Evolutionary conservation across 805 yeast genomes (phyloP).

Genomic region (Metschnikowia cerradonensis): DNA sequence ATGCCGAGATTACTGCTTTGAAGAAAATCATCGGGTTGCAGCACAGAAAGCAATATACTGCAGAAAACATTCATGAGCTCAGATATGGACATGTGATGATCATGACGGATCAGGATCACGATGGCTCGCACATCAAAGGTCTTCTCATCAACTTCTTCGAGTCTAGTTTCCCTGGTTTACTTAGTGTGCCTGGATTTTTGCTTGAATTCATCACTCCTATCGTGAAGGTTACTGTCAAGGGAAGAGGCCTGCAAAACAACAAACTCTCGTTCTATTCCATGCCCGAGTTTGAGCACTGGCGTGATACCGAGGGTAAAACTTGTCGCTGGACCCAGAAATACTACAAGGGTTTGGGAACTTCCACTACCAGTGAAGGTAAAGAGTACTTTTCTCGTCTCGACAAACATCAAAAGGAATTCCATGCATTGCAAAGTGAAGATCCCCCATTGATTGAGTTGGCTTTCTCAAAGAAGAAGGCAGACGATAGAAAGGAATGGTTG

Average conservation of each 20-base stretch:
- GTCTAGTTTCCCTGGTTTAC: conserved; percentile 88
- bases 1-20: conserved; percentile 90
- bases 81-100: conserved; percentile 97
- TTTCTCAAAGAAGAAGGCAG: conserved; percentile 91
- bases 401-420: conserved; percentile 80
- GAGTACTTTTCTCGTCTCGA: conserved; percentile 85
- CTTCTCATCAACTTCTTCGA: conserved; percentile 89
- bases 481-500: conserved; percentile 96
- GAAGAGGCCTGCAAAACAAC: conserved; percentile 45
- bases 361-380: conserved; percentile 74
- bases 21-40: conserved; percentile 94
- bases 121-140: conserved; percentile 97
- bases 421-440: conserved; percentile 75
- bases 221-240: conserved; percentile 74
- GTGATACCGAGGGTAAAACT: conserved; percentile 70
- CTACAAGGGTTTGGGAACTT: conserved; percentile 98
- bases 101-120: conserved; percentile 99
- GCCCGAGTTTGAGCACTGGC: conserved; percentile 96
- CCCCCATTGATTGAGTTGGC: conserved; percentile 81
- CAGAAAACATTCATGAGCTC: conserved; percentile 60
- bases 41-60: conserved; percentile 74
- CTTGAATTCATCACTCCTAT: conserved; percentile 95
- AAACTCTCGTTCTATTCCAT: conserved; percentile 80
- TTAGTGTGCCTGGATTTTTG: conserved; percentile 86
- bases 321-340: conserved; percentile 90